Evolutionary conservation across 352 stramenopile genomes (phyloP), one percentile per base, ranked within the genome.

Genomic region (Elongisporangium undulatum): DNA sequence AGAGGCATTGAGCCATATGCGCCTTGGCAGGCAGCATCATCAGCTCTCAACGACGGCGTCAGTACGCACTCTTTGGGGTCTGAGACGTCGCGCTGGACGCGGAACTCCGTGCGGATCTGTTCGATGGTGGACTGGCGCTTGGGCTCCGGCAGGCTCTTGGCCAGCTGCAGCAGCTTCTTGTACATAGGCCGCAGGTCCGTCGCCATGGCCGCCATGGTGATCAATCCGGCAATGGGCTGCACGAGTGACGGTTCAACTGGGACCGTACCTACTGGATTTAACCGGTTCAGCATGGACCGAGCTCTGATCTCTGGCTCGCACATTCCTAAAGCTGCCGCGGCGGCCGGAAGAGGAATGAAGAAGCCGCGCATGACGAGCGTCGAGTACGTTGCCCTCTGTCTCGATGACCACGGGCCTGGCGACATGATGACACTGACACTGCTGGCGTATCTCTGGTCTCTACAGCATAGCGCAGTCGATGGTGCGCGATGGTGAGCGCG

Each of bases 121-220:
- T 79, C 62, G n/a, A 94, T 21, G 21, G 81, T 88, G 26, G 63
- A 23, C 51, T 83, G 71, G 23, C 82, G 81, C 69, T 94, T 92
- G 59, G 63, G 57, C 48, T 80, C 80, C 24, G 86, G 84, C 41
- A 94, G 73, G 57, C 70, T 84, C 71, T 92, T 82, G 51, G 86
- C 86, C 38, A 94, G 63, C 41, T 75, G 71, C 68, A 95, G 68
- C 56, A 95, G 71, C 72, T 89, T 90, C 78, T 94, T 95, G 72
- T 94, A 95, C 61, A 93, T 61, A 49, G 82, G 76, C n/a, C 77
- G 77, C 59, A 90, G 53, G 66, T 87, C 77, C 23, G 68, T 60
- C 19, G 59, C 49, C 5, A 65, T 58, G 15, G 34, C 58, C 21
- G 54, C 55, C 71, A 75, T 86, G 6, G 50, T 67, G 6, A 19